Evolutionary conservation across 345 rosid species (phyloP).

Genomic region (Kandelia obovata): DNA sequence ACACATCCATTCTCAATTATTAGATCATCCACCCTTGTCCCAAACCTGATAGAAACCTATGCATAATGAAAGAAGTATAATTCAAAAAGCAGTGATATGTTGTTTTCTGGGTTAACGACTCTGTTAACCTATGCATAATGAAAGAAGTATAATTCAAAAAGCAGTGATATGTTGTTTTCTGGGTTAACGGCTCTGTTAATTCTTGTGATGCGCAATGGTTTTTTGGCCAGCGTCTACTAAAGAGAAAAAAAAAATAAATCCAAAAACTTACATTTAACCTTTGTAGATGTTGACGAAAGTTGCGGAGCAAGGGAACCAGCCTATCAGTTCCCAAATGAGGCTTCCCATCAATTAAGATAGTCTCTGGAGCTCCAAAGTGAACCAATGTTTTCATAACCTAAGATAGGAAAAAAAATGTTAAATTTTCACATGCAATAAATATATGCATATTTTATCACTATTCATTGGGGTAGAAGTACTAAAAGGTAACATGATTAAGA

Average conservation of each 20-base stretch:
- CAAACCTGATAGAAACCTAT: slow-evolving; percentile 76
- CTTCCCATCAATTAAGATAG: slow-evolving; percentile 78
- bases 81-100: neutral
- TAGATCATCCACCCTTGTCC: slow-evolving; percentile 83
- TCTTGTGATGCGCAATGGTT: too few species aligned
- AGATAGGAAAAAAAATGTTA: slow-evolving; percentile 11
- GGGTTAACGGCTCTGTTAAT: neutral
- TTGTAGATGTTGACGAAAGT: slow-evolving; percentile 77
- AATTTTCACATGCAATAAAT: neutral
- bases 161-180: neutral
- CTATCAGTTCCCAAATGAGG: slow-evolving; percentile 96
- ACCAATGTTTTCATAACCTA: slow-evolving; percentile 91
- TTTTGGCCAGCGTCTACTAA: too few species aligned
- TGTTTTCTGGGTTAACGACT: neutral
- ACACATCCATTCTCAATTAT: slow-evolving; percentile 56
- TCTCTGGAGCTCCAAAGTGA: slow-evolving; percentile 87
- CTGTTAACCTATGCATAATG: slow-evolving; percentile 37
- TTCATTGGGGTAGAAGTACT: neutral
- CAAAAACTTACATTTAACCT: slow-evolving; percentile 60
- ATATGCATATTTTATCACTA: neutral
- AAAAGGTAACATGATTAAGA: neutral
- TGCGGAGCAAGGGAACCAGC: slow-evolving; percentile 74
- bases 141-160: slow-evolving; percentile 17
- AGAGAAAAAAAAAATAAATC: neutral
- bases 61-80: slow-evolving; percentile 18